A percentile compares a stretch with the other conserved stretches of the same genome.
These are phyloP conservation scores for Solanum ahanhuiri DNA, from an alignment of 257 asterid species.

Conservation along the genomic window DNA sequence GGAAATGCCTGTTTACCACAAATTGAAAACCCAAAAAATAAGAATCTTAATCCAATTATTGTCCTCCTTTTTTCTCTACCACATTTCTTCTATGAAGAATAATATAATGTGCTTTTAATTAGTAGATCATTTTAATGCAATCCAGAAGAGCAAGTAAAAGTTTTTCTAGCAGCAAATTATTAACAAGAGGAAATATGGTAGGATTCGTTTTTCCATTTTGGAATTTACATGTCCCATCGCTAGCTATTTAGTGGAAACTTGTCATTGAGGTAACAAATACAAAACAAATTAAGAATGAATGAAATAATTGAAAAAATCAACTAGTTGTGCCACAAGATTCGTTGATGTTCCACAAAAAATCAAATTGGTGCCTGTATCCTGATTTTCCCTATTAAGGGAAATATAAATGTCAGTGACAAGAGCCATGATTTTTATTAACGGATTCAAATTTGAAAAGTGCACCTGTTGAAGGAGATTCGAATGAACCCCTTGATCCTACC, in stretches of 20 bases:
- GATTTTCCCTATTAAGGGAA: too few relatives aligned
- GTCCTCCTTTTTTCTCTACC: background rate
- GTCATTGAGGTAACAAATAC: background rate
- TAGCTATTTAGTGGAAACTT: background rate
- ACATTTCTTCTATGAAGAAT: background rate
- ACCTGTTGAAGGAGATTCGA: too few relatives aligned
- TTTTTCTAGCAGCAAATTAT: background rate
- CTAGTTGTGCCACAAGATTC: background rate
- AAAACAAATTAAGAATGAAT: background rate
- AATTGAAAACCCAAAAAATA: background rate
- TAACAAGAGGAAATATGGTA: background rate
- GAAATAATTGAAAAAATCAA: too few relatives aligned
- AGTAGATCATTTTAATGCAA: background rate
- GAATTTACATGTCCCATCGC: background rate
- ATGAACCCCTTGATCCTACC: background rate
- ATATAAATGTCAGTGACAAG: background rate
- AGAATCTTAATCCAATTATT: background rate
- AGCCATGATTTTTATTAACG: too few relatives aligned
- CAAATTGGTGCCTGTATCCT: background rate
- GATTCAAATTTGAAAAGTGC: too few relatives aligned
- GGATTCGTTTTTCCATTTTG: background rate
- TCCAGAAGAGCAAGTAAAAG: background rate
- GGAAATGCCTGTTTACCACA: background rate
- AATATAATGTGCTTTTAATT: background rate
- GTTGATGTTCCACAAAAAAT: background rate